Evolutionary conservation across 768 basidiomycete genomes (phyloP), one percentile per base, ranked within the genome.

Genomic region (Suillus ampliporus): DNA sequence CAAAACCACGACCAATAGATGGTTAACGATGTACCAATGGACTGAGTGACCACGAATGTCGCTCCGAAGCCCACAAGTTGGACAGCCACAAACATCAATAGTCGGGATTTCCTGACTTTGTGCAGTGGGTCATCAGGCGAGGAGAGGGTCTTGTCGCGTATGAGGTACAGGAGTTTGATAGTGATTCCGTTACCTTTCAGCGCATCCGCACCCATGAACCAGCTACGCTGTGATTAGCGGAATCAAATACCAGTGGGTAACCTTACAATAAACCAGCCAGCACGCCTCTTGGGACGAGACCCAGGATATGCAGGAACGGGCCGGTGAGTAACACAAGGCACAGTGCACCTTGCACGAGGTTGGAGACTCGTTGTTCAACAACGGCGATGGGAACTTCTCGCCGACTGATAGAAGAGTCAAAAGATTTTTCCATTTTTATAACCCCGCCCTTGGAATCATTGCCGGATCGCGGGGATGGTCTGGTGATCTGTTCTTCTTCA

Each of bases 331-430:
- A 82, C 19, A 94, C 87, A 8, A 97, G 83, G 70, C 86, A 92
- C 38, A 94, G 75, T 14, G 85, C 75, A 23, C 96, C 94, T 74
- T 97, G 92, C 0, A 88, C 89, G 21, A 97, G 82, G 72, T 97
- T 96, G 9, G 94, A 96, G 13, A 94, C 87, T n/a, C 95, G 84
- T 76, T 97, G 95, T 72, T 98, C 95, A 5, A 97, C 91, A 1
- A 97, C 91, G 0, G 85, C 84, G 9, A 92, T 66, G 2, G 90
- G 89, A 0, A 86, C 80, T 69, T 90, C 88, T 48, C 69, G 76
- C 37, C 67, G 21, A 61, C 34, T n/a, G n/a, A n/a, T 10, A 5
- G 15, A 35, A 65, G 19, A 69, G 46, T 64, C 68, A 15, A 54
- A 66, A 28, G 56, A 69, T 10, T 74, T 72, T 48, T 76, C 68